Conservation (phyloP, 176 grass and related monocot species). For the Musa troglodytarum region DNA sequence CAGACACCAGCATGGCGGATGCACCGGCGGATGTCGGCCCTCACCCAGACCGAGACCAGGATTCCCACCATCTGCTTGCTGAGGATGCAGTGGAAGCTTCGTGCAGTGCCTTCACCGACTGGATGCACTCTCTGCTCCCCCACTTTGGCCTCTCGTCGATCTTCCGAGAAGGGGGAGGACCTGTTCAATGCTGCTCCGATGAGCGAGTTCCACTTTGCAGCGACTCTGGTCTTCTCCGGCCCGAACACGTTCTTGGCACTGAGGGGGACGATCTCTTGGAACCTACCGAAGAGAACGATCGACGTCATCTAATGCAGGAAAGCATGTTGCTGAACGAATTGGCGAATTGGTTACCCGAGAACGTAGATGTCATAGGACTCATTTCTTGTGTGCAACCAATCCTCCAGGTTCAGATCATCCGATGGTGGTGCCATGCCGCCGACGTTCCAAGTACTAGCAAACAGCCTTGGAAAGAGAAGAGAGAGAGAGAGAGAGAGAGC, state of each 20-base stretch:
- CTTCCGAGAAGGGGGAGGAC: conserved; percentile 1
- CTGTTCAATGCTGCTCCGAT: conserved; percentile 57
- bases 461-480: conserved; percentile 35
- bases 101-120: conserved; percentile 11
- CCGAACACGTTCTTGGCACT: conserved; percentile 82
- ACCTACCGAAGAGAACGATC: conserved; percentile 30
- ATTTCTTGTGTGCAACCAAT: conserved; percentile 58
- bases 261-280: conserved; percentile 88
- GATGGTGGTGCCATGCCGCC: conserved; percentile 53
- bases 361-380: conserved; percentile 82
- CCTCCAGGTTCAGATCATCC: conserved; percentile 66
- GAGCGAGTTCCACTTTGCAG: conserved; percentile 70
- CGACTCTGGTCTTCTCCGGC: conserved; percentile 43
- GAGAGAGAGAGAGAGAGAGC: not conserved
- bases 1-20: conserved; percentile 55
- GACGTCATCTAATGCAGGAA: not conserved
- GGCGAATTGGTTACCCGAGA: conserved; percentile 44
- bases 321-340: not conserved
- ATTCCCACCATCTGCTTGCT: conserved; percentile 97
- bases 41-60: conserved; percentile 63
- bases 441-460: conserved; percentile 84
- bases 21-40: conserved; percentile 42
- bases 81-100: conserved; percentile 56
- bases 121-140: conserved; percentile 19
- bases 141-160: not conserved